phyloP scores from a whole-genome alignment of 768 basidiomycete genomes.

The Crepidotus variabilis region DNA sequence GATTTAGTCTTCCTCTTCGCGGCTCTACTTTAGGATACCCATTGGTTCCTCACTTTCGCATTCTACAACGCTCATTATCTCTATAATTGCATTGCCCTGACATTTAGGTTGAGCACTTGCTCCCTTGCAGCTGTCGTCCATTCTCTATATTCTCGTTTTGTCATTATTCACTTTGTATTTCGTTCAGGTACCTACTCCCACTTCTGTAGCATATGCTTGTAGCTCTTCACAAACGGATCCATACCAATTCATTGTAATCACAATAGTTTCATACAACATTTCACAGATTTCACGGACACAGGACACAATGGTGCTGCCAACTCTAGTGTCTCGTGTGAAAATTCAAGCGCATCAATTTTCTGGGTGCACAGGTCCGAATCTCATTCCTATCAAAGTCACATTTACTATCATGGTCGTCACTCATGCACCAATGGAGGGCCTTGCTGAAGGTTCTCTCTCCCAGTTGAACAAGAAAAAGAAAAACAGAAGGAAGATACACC shows the following conservation, averaged over 20 bases:
- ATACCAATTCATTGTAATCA: not conserved
- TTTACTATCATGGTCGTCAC: slow-evolving; percentile 37
- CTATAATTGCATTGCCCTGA: not conserved
- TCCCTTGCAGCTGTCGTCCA: not conserved
- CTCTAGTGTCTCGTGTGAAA: too few species aligned
- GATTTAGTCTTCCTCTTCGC: slow-evolving; percentile 5
- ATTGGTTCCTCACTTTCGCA: not conserved
- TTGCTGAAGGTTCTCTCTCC: slow-evolving; percentile 10
- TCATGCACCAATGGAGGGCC: slow-evolving; percentile 19
- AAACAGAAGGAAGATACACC: slow-evolving; percentile 35
- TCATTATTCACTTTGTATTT: not conserved
- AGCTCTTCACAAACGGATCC: not conserved
- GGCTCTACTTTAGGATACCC: not conserved
- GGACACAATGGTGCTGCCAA: too few species aligned
- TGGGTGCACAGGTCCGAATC: too few species aligned
- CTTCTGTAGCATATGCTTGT: not conserved
- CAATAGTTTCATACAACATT: too few species aligned
- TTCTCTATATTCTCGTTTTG: slow-evolving; percentile 6
- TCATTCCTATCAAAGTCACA: too few species aligned
- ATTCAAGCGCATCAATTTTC: too few species aligned
- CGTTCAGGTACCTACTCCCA: not conserved
- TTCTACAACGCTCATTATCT: not conserved
- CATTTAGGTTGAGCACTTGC: slow-evolving; percentile 10
- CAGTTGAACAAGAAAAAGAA: slow-evolving; percentile 20
- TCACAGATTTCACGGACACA: too few species aligned